Evolutionary conservation across 306 rosid species (phyloP), one percentile per base, ranked within the genome.

Genomic region (Vigna mungo): DNA sequence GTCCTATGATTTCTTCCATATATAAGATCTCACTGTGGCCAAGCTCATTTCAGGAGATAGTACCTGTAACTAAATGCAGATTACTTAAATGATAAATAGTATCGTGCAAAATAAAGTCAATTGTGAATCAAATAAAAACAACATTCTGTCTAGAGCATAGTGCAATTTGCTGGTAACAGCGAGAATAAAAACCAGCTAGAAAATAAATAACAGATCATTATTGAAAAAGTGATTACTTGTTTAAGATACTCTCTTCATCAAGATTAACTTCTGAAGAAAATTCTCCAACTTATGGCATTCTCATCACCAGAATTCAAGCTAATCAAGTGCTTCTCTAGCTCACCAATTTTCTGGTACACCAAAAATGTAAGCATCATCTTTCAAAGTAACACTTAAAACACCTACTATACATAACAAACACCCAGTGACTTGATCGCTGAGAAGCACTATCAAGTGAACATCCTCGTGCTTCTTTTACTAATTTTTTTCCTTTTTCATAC

Each of bases 1-100:
- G 81, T 96, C 99, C 41, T 96, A 98, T 13, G 92, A 7, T 88
- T 96, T 96, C 91, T 92, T 96, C 99, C 99, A 96, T 77, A 96
- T 80, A 81, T 96, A 96, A 84, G 95, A 82, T 65, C 96, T 87
- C 71, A 91, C 98, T 14, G 99, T 96, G 84, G 99, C 99, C 81
- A 96, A 85, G 84, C 98, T 96, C 96, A 92, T 82, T 7, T 92
- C 98, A 54, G 97, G 96, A 56, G 91, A 78, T 86, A 96, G 82
- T 37, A 87, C 97, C 99, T 96, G 88, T 25, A 80, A 76, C 62
- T 16, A 80, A 83, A 56, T 63, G 44, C 61, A 65, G 41, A 34
- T 54, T 68, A 79, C 69, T 60, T 62, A 48, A 30, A 70, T 21
- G 60, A 72, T 4, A 62, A 61, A 30, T 14, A 68, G 55, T 17